These are phyloP conservation scores for Leccinum incarnatum DNA, from an alignment of 768 basidiomycete species.

Conservation along the genomic window DNA sequence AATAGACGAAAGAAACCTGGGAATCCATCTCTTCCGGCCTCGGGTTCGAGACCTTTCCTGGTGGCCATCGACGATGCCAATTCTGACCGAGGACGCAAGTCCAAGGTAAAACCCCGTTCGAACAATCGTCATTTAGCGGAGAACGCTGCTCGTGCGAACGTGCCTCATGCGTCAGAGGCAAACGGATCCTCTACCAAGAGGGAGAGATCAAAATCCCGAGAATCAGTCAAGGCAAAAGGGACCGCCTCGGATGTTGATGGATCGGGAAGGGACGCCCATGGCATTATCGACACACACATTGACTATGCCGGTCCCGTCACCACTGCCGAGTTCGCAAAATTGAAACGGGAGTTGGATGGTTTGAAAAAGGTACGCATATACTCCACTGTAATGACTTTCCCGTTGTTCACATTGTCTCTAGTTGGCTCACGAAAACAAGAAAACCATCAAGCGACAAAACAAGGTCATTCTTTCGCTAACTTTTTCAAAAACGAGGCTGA, in stretches of 20 bases:
- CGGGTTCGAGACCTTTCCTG: conserved; percentile 25
- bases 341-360: conserved; percentile 56
- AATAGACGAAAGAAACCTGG: conserved; percentile 33
- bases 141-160: conserved; percentile 14
- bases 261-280: conserved; percentile 22
- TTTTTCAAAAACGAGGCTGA: conserved; percentile 1
- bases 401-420: conserved; percentile 14
- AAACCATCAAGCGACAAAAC: conserved; percentile 49
- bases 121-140: conserved; percentile 24
- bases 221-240: conserved; percentile 27
- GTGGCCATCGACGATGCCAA: conserved; percentile 25
- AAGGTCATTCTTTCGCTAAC: conserved; percentile 42
- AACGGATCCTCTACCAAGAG: conserved; percentile 15
- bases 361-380: conserved; percentile 43
- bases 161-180: conserved; percentile 10
- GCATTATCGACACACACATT: conserved; percentile 10
- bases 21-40: conserved; percentile 12
- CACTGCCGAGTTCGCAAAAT: conserved; percentile 47
- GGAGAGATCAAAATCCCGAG: conserved; percentile 39
- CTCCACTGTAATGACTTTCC: neutral
- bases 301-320: conserved; percentile 38
- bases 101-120: conserved; percentile 27
- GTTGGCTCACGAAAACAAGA: conserved; percentile 47
- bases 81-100: conserved; percentile 33
- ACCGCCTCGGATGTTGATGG: conserved; percentile 29